Evolutionary conservation across 2,329 filamentous ascomycete species (phyloP), one percentile per base, ranked within the genome.

Genomic region (Colletotrichum orchidophilum): DNA sequence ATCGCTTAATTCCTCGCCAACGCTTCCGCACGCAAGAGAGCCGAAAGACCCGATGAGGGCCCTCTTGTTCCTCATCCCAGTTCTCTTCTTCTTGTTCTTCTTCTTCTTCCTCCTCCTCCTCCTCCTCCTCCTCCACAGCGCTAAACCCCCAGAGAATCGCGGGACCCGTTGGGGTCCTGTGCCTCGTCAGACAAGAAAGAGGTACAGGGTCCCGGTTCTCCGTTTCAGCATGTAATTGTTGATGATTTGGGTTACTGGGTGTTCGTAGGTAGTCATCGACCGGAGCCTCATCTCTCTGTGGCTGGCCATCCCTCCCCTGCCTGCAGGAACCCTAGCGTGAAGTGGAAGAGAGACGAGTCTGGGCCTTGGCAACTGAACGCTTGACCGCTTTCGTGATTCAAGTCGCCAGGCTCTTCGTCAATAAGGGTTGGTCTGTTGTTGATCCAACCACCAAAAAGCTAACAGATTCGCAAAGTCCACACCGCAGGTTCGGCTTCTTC

Each of bases 401-500:
- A 52, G 15, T 29, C 26, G 13, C 7, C 31, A 21, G 29, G 18
- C 46, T 62, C 27, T 12, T 62, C 29, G 27, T 46, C 59, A 21
- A 21, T 31, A 24, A 59, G 57, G 35, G 57, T 24, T 46, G n/a
- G n/a, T n/a, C n/a, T n/a, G n/a, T 6, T 42, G 42, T 21, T 52
- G 39, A 29, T 50, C 27, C 46, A 29, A 52, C 21, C 42, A 46
- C 18, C 15, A 50, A 29, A 39, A 21, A 60, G 8, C 18, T 29
- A 42, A 62, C 46, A 29, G 50, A 52, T 21, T 35, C 5, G 53
- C 21, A 46, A 12, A 26, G 13, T 18, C 55, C 26, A 66, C 67
- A 70, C 67, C 67, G 67, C 63, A 70, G 49, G 27, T 70, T 66
- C 55, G 62, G 62, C 33, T 24, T n/a, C 11, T 52, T 52, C 29